Conservation (phyloP, 257 asterid species). For the Orobanche coerulescens region DNA sequence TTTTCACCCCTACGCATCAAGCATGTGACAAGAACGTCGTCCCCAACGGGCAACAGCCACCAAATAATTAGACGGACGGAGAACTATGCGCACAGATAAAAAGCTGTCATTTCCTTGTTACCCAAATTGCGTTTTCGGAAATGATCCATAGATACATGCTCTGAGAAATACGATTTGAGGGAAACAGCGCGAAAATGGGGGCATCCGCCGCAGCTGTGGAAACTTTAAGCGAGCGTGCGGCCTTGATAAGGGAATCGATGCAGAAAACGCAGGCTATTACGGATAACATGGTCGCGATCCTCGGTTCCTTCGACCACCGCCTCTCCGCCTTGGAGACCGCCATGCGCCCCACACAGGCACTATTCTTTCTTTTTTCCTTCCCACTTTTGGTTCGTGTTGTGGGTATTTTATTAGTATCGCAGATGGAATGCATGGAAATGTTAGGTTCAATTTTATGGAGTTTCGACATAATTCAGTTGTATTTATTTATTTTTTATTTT, state of each 20-base stretch:
- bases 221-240: conserved; percentile 64
- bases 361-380: neutral
- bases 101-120: neutral
- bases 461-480: neutral
- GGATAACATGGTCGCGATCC: conserved; percentile 72
- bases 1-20: neutral
- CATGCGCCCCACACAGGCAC: conserved; percentile 99
- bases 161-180: neutral
- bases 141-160: conserved; percentile 13
- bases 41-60: neutral
- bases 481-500: neutral
- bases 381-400: neutral
- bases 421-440: conserved; percentile 22
- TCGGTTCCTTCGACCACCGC: conserved; percentile 93
- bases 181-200: conserved; percentile 29
- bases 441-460: neutral
- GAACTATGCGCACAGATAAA: neutral
- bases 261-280: conserved; percentile 72
- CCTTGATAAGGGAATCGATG: conserved; percentile 72
- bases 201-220: conserved; percentile 48
- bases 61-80: neutral
- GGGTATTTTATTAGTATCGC: neutral
- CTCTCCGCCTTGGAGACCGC: conserved; percentile 99
- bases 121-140: neutral
- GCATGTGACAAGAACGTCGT: conserved; percentile 9